Conservation (phyloP, 805 yeast species). For the Lachancea kluyveri region DNA sequence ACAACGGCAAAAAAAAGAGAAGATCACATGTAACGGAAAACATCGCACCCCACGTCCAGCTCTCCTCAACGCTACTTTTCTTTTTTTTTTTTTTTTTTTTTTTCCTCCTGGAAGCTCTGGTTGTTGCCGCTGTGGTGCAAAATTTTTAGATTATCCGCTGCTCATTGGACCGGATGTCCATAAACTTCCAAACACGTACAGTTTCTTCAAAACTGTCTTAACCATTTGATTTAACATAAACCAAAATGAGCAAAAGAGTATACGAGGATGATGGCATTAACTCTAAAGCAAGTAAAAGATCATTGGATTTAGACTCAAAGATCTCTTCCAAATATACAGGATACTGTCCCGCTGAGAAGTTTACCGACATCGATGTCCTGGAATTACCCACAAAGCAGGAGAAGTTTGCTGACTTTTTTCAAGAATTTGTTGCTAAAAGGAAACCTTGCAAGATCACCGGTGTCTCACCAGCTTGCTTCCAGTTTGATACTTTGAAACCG, state of each 20-base stretch:
- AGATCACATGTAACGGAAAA: too few species aligned
- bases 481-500: conserved; percentile 31
- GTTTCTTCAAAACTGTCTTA: too few species aligned
- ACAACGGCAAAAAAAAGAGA: too few species aligned
- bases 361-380: conserved; percentile 14
- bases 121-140: too few species aligned
- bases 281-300: conserved; percentile 2
- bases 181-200: too few species aligned
- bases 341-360: conserved; percentile 11
- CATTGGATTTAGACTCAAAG: neutral
- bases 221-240: too few species aligned
- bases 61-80: too few species aligned
- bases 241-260: conserved; percentile 6
- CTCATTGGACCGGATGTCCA: too few species aligned
- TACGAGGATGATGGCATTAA: neutral
- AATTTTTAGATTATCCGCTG: too few species aligned
- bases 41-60: too few species aligned
- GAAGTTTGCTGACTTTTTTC: conserved; percentile 31
- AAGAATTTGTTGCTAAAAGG: conserved; percentile 35
- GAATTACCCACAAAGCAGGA: conserved; percentile 16
- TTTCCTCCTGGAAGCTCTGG: too few species aligned
- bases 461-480: conserved; percentile 28
- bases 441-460: conserved; percentile 48
- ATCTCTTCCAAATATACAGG: conserved; percentile 13
- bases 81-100: too few species aligned